phyloP scores from a whole-genome alignment of 2,329 filamentous ascomycete genomes.

The Pseudogymnoascus destructans region DNA sequence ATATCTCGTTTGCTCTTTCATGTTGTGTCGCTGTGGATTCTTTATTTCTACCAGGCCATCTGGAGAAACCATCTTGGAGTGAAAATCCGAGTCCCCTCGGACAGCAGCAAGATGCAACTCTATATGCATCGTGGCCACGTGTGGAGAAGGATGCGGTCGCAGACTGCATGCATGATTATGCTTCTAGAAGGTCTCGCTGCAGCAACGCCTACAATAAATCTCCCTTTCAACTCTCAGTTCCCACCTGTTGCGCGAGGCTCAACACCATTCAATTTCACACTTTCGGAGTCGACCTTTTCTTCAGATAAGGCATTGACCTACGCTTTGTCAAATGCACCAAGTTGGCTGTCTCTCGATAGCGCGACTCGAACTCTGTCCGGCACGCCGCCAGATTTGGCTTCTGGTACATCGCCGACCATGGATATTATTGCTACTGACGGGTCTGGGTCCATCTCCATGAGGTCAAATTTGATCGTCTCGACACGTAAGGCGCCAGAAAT shows the following conservation, averaged over 20 bases:
- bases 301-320: slow-evolving; percentile 51
- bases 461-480: slow-evolving; percentile 59
- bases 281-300: slow-evolving; percentile 62
- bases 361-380: slow-evolving; percentile 53
- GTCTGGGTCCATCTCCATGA: slow-evolving; percentile 48
- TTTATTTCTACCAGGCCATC: slow-evolving; percentile 4
- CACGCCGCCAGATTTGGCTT: slow-evolving; percentile 45
- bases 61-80: not conserved
- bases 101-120: not conserved
- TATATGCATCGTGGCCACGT: not conserved
- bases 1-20: not conserved
- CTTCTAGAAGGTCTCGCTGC: slow-evolving; percentile 2
- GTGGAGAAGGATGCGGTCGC: not conserved
- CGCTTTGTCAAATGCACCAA: slow-evolving; percentile 48
- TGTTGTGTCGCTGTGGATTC: not conserved
- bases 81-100: not conserved
- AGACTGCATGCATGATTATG: not conserved
- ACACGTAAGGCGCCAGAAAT: slow-evolving; percentile 40
- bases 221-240: slow-evolving; percentile 75
- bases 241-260: slow-evolving; percentile 63
- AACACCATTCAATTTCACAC: slow-evolving; percentile 54
- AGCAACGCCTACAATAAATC: slow-evolving; percentile 34
- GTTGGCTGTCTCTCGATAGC: slow-evolving; percentile 63
- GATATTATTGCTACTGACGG: slow-evolving; percentile 56
- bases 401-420: slow-evolving; percentile 47